Base-by-base conservation (phyloP, 768 basidiomycete species). In the Lentinula raphanica region DNA sequence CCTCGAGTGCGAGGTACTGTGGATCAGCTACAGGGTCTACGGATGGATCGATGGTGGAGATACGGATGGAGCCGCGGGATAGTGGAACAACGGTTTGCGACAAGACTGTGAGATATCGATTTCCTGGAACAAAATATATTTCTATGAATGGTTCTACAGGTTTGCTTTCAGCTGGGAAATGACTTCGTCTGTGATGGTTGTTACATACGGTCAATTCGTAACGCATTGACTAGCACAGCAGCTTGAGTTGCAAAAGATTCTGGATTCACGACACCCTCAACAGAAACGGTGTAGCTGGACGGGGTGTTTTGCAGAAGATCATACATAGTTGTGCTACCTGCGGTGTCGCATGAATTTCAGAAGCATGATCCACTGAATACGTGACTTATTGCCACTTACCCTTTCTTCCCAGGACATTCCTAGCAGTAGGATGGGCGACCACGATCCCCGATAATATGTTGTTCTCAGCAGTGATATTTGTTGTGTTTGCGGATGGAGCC, bases 121-220 rank as follows among this genome's bases (percentile, higher is more conserved):
- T 38, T 2, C 49, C 58, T 4, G 62, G 62, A 0, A n/a, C 56
- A n/a, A 48, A 63, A 19, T 56, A 60, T 0, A 60, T 38, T 19
- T 63, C 62, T 31, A 63, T 58, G 19, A 63, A 58, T 11, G 62
- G 59, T 28, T 63, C 62, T 59, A 25, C n/a, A n/a, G n/a, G n/a
- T n/a, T n/a, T n/a, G n/a, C n/a, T n/a, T n/a, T n/a, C n/a, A n/a
- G n/a, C n/a, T 17, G 31, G 29, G 5, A 45, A 2, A 13, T 8
- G 3, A 21, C 27, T 54, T 17, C 8, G 31, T 23, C 29, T 8
- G 12, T n/a, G 11, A 50, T 21, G 23, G 3, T 4, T 5, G 6
- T 25, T n/a, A 39, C 57, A 48, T 44, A 63, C 60, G 62, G 54
- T 63, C 59, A 32, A 60, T 59, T 3, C 46, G 32, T 48, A 58